Conservation (phyloP, 495 filamentous ascomycete species). For the Xylaria venustula region DNA sequence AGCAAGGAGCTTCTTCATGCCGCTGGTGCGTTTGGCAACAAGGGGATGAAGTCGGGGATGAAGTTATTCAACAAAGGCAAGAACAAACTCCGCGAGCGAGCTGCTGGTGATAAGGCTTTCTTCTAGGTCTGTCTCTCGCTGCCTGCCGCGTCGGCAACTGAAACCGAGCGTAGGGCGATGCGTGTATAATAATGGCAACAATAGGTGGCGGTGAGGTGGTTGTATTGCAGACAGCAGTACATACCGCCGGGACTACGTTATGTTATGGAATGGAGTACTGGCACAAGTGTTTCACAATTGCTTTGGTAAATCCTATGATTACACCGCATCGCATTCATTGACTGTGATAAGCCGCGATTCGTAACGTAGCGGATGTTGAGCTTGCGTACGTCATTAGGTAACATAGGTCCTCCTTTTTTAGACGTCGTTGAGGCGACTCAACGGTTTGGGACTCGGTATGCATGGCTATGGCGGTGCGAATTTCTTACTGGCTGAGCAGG, state of each 20-base stretch:
- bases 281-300: no score
- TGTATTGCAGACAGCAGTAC: background rate
- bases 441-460: background rate
- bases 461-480: background rate
- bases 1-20: constrained; percentile 83
- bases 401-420: no score
- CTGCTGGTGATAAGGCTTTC: constrained; percentile 81
- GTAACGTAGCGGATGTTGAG: no score
- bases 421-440: no score
- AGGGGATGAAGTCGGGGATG: constrained; percentile 67
- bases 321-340: no score
- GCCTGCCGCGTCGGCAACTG: background rate
- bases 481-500: background rate
- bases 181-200: background rate
- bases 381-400: no score
- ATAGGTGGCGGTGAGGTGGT: constrained; percentile 5
- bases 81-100: constrained; percentile 65
- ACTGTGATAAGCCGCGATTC: no score
- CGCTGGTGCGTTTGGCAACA: constrained; percentile 54
- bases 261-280: background rate
- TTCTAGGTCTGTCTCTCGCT: constrained; percentile 25
- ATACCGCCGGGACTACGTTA: background rate
- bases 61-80: constrained; percentile 83
- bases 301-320: no score
- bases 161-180: background rate